These are phyloP conservation scores for Blastocystis sp. DNA, from an alignment of 352 stramenopile species.

Conservation along the genomic window DNA sequence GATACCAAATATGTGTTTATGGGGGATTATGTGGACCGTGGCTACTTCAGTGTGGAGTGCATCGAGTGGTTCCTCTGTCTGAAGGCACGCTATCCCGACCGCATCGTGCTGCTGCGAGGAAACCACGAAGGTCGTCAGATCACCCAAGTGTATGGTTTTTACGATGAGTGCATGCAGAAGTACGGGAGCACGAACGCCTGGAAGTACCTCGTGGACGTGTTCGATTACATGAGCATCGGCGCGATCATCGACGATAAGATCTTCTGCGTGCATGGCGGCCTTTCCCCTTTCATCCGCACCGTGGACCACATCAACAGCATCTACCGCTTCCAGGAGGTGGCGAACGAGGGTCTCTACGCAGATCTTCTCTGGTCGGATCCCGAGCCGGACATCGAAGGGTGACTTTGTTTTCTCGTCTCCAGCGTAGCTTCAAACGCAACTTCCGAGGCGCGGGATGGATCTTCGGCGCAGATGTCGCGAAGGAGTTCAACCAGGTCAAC, in stretches of 20 bases:
- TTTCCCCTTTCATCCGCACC: constrained; percentile 85
- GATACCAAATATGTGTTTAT: constrained; percentile 83
- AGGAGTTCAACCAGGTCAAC: constrained; percentile 82
- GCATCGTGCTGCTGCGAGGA: constrained; percentile 77
- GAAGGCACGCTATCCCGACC: constrained; percentile 76
- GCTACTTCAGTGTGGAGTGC: constrained; percentile 80
- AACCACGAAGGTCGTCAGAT: constrained; percentile 87
- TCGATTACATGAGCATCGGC: constrained; percentile 87
- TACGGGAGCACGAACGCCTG: constrained; percentile 90
- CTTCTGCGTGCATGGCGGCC: constrained; percentile 73
- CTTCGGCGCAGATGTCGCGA: constrained; percentile 76
- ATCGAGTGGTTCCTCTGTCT: constrained; percentile 79
- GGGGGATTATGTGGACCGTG: constrained; percentile 81
- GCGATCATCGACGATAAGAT: constrained; percentile 68
- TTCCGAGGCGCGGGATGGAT: constrained; percentile 78
- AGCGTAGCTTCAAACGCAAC: constrained; percentile 65
- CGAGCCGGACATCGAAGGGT: constrained; percentile 83
- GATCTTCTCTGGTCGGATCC: constrained; percentile 97
- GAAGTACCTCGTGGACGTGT: constrained; percentile 90
- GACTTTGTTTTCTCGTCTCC: background rate
- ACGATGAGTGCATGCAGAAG: constrained; percentile 90
- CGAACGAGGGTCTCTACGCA: constrained; percentile 87
- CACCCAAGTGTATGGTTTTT: constrained; percentile 93
- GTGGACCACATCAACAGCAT: constrained; percentile 90
- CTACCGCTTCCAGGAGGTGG: constrained; percentile 88